Evolutionary conservation across 495 filamentous ascomycete genomes (phyloP), one percentile per base, ranked within the genome.

Genomic region (Filosporella fistucella): DNA sequence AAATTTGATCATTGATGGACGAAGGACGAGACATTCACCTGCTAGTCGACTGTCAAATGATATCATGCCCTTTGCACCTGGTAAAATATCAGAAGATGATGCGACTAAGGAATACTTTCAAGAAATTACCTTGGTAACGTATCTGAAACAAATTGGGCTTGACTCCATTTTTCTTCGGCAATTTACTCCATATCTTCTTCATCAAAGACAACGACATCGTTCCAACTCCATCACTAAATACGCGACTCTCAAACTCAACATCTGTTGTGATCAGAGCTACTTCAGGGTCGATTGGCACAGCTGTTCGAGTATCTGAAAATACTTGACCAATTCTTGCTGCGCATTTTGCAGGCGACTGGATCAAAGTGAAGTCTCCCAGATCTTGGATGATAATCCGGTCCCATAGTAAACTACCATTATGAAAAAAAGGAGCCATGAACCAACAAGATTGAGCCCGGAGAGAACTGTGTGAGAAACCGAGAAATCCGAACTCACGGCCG

Each of bases 281-380:
- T 21, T 63, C 32, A 1, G 65, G 61, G 13, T 66, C 32, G 5
- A 68, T 44, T 2, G 68, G 55, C 2, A 86, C 54, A 0, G 71
- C 51, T 20, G 76, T 66, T 0, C 80, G 71, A 0, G 88, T 91
- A 45, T 93, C 85, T 0, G 86, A 86, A 42, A 93, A 93, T 0
- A 85, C 81, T 55, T 91, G 88, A 0, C 88, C 88, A 35, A 93
- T 89, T 16, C 87, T 69, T 0, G 88, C 88, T 0, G 88, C 88
- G 49, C 84, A 89, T 47, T 77, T 81, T 1, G 88, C 86, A 0
- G 86, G 84, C 3, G 70, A 82, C 3, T 62, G 64, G 32, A 93
- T 84, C 0, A 66, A 24, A 5, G 62, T 56, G 56, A 93, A 91
- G 29, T 82, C 70, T 1, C 88, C 88, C 0, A 93, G 68, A 3